Conservation (phyloP, 1,284 basidiomycete genomes). For the Ganoderma boninense region DNA sequence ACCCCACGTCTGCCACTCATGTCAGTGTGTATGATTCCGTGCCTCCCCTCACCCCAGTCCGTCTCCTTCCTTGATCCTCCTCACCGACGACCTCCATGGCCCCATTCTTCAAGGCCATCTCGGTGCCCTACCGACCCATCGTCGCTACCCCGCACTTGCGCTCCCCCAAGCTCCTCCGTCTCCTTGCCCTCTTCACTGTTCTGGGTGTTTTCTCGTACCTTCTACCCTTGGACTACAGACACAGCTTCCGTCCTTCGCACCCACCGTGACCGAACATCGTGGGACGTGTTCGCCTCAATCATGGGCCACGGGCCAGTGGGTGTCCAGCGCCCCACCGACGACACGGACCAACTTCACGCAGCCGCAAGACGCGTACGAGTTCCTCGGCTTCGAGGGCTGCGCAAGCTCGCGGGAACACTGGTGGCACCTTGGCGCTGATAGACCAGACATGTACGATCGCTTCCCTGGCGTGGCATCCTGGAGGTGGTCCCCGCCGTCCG, state of each 20-base stretch:
- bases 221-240: slow-evolving; percentile 22
- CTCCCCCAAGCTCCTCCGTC: slow-evolving; percentile 25
- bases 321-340: slow-evolving; percentile 32
- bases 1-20: not conserved
- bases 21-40: not conserved
- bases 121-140: slow-evolving; percentile 25
- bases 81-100: slow-evolving; percentile 22
- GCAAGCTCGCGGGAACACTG: slow-evolving; percentile 65
- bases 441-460: slow-evolving; percentile 53
- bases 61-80: not conserved
- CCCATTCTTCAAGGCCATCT: slow-evolving; percentile 28
- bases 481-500: slow-evolving; percentile 54
- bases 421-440: slow-evolving; percentile 68
- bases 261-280: slow-evolving; percentile 15
- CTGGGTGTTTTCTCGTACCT: slow-evolving; percentile 25
- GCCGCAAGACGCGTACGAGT: slow-evolving; percentile 50
- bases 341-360: slow-evolving; percentile 36
- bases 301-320: slow-evolving; percentile 56
- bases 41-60: not conserved
- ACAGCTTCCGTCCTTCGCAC: slow-evolving; percentile 18
- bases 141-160: slow-evolving; percentile 25
- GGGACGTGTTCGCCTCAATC: slow-evolving; percentile 51
- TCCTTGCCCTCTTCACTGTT: slow-evolving; percentile 28
- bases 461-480: slow-evolving; percentile 61
- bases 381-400: slow-evolving; percentile 66